These are phyloP conservation scores for Stephania yunnanensis DNA, from an alignment of 164 flowering plant species.

Conservation along the genomic window DNA sequence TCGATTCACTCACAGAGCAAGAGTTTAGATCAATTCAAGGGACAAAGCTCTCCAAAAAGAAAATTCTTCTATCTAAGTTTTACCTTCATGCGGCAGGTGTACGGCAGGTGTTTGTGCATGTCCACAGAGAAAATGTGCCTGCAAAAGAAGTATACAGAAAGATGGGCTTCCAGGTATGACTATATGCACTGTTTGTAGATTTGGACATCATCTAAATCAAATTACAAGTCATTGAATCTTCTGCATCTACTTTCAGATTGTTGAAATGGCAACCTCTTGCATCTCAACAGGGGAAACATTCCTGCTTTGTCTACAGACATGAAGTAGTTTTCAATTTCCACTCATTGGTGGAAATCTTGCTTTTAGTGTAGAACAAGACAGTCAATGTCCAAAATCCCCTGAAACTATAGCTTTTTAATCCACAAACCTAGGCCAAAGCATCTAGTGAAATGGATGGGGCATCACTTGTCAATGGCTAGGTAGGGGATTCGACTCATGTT, in stretches of 20 bases:
- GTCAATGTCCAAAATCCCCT: neutral
- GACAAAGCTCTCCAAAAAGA: neutral
- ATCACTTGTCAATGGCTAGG: too few relatives aligned
- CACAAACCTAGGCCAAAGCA: too few relatives aligned
- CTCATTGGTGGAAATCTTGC: neutral
- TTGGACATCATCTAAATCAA: neutral
- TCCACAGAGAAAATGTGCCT: slow-evolving; percentile 39
- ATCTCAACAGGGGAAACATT: slow-evolving; percentile 18
- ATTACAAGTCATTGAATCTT: neutral
- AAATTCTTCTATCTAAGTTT: neutral
- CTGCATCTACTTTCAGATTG: slow-evolving; percentile 30
- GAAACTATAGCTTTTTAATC: too few relatives aligned
- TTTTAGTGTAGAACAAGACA: neutral
- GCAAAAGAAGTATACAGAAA: slow-evolving; percentile 55
- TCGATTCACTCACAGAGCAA: neutral
- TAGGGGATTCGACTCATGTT: too few relatives aligned
- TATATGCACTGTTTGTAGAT: neutral
- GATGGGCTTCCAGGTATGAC: slow-evolving; percentile 65
- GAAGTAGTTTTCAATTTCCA: neutral
- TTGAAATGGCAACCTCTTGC: slow-evolving; percentile 34
- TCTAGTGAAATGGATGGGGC: too few relatives aligned
- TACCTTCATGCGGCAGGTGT: slow-evolving; percentile 34
- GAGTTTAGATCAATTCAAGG: neutral
- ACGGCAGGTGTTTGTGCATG: slow-evolving; percentile 56
- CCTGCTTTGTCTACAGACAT: slow-evolving; percentile 33